phyloP scores from a whole-genome alignment of 805 yeast genomes.

The Barnettozyma sucrosica region DNA sequence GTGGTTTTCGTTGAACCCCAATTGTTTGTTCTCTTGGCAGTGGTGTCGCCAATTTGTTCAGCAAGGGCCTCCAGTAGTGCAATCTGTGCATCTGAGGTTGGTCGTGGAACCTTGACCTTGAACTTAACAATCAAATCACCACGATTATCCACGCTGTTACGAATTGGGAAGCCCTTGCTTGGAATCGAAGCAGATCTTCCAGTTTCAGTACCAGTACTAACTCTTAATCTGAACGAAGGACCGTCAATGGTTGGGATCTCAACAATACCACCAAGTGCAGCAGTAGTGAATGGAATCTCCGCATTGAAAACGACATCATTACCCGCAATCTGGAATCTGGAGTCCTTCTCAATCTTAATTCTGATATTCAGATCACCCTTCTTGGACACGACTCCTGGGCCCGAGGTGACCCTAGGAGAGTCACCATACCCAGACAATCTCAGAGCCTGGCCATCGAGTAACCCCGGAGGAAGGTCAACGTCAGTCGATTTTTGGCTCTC shows the following conservation, averaged over 20 bases:
- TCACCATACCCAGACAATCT: slow-evolving; percentile 88
- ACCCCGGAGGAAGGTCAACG: slow-evolving; percentile 84
- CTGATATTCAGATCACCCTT: slow-evolving; percentile 89
- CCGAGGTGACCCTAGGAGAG: slow-evolving; percentile 72
- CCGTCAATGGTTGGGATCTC: slow-evolving; percentile 91
- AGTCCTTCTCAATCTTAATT: slow-evolving; percentile 71
- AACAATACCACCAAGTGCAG: slow-evolving; percentile 89
- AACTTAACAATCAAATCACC: slow-evolving; percentile 79
- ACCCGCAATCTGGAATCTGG: slow-evolving; percentile 59
- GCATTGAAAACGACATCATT: slow-evolving; percentile 60
- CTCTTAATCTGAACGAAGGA: slow-evolving; percentile 63
- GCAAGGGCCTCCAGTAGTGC: slow-evolving; percentile 93
- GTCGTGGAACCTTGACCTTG: slow-evolving; percentile 64
- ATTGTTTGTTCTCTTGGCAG: slow-evolving; percentile 56
- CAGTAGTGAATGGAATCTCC: slow-evolving; percentile 87
- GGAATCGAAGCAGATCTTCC: slow-evolving; percentile 73
- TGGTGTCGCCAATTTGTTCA: slow-evolving; percentile 74
- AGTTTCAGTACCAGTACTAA: slow-evolving; percentile 78
- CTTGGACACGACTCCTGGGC: slow-evolving; percentile 57
- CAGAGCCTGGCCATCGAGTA: slow-evolving; percentile 79
- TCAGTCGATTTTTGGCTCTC: slow-evolving; percentile 63
- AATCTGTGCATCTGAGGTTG: slow-evolving; percentile 77
- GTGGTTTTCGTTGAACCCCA: slow-evolving; percentile 14
- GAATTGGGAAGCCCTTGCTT: slow-evolving; percentile 79
- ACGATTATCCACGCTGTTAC: slow-evolving; percentile 45